Conservation (phyloP, 2,329 filamentous ascomycete genomes). For the Cercospora sp. region DNA sequence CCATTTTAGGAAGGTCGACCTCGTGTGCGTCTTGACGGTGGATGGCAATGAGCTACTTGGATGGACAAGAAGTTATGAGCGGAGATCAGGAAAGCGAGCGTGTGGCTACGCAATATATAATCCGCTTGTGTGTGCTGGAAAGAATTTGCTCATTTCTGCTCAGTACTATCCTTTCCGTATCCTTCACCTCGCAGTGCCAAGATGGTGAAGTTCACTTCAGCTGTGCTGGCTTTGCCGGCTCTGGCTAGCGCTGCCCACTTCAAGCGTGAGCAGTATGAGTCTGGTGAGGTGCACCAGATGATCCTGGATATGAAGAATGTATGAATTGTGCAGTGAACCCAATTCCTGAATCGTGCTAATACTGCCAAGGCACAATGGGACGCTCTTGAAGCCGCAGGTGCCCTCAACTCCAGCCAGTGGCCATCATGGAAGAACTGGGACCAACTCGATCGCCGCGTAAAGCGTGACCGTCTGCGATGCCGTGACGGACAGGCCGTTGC, state of each 20-base stretch:
- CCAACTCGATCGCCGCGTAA: slow-evolving; percentile 33
- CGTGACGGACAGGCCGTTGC: slow-evolving; percentile 43
- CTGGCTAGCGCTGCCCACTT: slow-evolving; percentile 22
- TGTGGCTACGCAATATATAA: neutral
- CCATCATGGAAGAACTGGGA: slow-evolving; percentile 42
- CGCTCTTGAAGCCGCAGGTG: slow-evolving; percentile 29
- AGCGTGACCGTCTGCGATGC: slow-evolving; percentile 37
- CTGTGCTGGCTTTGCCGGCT: slow-evolving; percentile 21
- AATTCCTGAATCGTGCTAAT: neutral
- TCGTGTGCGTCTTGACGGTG: slow-evolving; percentile 3
- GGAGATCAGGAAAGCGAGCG: neutral
- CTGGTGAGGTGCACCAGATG: slow-evolving; percentile 42
- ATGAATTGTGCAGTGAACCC: neutral
- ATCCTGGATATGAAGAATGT: slow-evolving; percentile 41
- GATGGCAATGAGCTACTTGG: neutral
- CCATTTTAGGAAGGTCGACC: slow-evolving; percentile 1
- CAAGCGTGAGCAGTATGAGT: slow-evolving; percentile 42
- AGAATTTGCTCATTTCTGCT: slow-evolving; percentile 10
- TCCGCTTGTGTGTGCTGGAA: neutral
- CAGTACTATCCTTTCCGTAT: neutral
- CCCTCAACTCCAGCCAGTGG: slow-evolving; percentile 25
- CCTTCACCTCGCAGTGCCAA: slow-evolving; percentile 6
- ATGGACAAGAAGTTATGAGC: neutral
- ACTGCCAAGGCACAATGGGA: slow-evolving; percentile 24
- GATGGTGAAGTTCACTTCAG: slow-evolving; percentile 23